A percentile compares a stretch with the other conserved stretches of the same genome.
Evolutionary conservation across 805 yeast species (phyloP).

Genomic region (Zygoascus flipseniorum): DNA sequence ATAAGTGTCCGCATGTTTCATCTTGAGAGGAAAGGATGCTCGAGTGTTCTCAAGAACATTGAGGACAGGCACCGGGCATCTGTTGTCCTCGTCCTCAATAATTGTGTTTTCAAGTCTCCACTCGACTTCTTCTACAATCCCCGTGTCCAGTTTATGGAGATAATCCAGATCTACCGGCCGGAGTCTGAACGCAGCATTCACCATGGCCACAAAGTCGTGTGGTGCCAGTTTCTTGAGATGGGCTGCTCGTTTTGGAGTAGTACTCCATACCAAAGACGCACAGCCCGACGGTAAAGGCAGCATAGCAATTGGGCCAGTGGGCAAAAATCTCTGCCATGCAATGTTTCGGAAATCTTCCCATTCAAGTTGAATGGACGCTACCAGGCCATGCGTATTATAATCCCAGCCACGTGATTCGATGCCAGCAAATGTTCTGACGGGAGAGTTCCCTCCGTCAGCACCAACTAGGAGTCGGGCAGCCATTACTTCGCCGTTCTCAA

Average conservation of each 20-base stretch:
- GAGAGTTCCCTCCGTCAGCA: conserved; percentile 93
- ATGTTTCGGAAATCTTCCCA: conserved; percentile 59
- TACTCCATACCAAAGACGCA: conserved; percentile 93
- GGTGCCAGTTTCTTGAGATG: conserved; percentile 51
- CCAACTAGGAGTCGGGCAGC: conserved; percentile 78
- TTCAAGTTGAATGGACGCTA: conserved; percentile 73
- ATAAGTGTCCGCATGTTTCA: conserved; percentile 88
- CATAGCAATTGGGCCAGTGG: conserved; percentile 88
- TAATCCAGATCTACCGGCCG: conserved; percentile 69
- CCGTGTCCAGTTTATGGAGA: conserved; percentile 41
- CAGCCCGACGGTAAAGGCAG: conserved; percentile 79
- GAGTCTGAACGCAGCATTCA: conserved; percentile 82
- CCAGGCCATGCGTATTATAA: conserved; percentile 84
- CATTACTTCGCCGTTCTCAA: conserved; percentile 55
- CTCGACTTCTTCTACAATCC: conserved; percentile 55
- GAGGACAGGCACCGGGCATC: conserved; percentile 58
- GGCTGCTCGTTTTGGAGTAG: conserved; percentile 65
- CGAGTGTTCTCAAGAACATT: conserved; percentile 55
- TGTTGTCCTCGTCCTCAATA: conserved; percentile 43
- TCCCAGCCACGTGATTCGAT: conserved; percentile 90
- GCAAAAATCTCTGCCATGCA: conserved; percentile 92
- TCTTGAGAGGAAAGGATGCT: conserved; percentile 80
- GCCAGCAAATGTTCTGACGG: conserved; percentile 73
- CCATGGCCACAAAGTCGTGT: conserved; percentile 54
- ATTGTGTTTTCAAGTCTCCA: conserved; percentile 52